These are phyloP conservation scores for Camelina neglecta DNA, from an alignment of 345 rosid genomes.

Conservation along the genomic window DNA sequence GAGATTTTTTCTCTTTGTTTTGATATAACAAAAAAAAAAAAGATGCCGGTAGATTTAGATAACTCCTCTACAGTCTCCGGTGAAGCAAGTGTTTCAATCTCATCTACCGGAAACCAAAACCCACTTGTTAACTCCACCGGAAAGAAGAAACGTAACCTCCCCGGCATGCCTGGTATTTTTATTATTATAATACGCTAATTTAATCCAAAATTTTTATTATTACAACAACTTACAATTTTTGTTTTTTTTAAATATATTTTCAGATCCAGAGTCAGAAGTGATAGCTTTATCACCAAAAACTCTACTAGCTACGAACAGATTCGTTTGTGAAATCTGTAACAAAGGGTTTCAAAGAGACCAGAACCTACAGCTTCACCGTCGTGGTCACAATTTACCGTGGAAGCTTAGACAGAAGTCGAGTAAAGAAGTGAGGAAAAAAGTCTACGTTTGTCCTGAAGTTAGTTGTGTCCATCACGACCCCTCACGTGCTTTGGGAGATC, in stretches of 20 bases:
- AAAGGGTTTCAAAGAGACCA: conserved; percentile 58
- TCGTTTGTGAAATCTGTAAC: conserved; percentile 50
- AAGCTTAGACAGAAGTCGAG: conserved; percentile 44
- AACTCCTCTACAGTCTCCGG: conserved; percentile 93
- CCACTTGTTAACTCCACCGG: conserved; percentile 58
- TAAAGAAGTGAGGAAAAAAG: conserved; percentile 51
- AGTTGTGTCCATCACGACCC: conserved; percentile 72
- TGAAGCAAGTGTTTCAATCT: conserved; percentile 68
- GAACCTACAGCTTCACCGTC: conserved; percentile 50
- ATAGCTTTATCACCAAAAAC: conserved; percentile 52
- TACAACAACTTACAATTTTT: background rate
- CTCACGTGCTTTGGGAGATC: conserved; percentile 67
- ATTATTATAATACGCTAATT: background rate
- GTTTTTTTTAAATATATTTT: background rate
- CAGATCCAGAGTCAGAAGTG: conserved; percentile 53
- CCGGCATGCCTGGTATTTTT: conserved; percentile 88
- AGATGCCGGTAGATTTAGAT: conserved; percentile 77
- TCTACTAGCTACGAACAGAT: conserved; percentile 47
- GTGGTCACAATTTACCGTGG: conserved; percentile 54
- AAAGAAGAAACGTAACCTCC: conserved; percentile 93
- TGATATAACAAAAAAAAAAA: background rate
- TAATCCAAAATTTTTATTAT: conserved; percentile 11
- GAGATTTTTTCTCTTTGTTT: background rate
- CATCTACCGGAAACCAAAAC: conserved; percentile 71
- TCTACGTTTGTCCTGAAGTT: conserved; percentile 66